These are phyloP conservation scores for Fusarium foetens DNA, from an alignment of 2,329 filamentous ascomycete species.

Conservation along the genomic window DNA sequence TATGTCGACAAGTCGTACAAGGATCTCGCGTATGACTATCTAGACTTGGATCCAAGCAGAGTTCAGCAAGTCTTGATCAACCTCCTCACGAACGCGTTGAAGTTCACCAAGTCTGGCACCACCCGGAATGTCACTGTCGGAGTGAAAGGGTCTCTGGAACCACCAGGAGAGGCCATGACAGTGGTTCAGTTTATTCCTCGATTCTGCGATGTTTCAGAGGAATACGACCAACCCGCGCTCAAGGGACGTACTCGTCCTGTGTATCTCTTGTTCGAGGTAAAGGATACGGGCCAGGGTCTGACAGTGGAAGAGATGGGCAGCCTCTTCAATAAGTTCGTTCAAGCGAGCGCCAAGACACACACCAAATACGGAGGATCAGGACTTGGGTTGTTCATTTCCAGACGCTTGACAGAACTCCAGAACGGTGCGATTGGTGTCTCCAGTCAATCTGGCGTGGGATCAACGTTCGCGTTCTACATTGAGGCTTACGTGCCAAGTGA, in stretches of 20 bases:
- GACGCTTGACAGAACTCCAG: slow-evolving; percentile 82
- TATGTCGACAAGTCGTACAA: slow-evolving; percentile 70
- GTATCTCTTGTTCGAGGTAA: slow-evolving; percentile 77
- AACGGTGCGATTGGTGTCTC: slow-evolving; percentile 82
- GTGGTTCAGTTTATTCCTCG: slow-evolving; percentile 71
- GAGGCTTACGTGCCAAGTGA: slow-evolving; percentile 62
- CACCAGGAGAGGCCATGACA: slow-evolving; percentile 53
- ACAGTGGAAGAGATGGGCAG: slow-evolving; percentile 76
- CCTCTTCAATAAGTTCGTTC: slow-evolving; percentile 82
- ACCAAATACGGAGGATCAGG: slow-evolving; percentile 84
- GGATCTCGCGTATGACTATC: slow-evolving; percentile 69
- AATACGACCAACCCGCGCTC: slow-evolving; percentile 50
- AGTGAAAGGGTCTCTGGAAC: slow-evolving; percentile 56
- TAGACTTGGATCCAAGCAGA: slow-evolving; percentile 76
- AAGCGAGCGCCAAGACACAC: slow-evolving; percentile 79
- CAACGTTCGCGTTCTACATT: slow-evolving; percentile 80
- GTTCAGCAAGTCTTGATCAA: slow-evolving; percentile 85
- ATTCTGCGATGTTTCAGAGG: slow-evolving; percentile 57
- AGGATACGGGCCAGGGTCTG: slow-evolving; percentile 80
- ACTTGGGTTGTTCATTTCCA: slow-evolving; percentile 81
- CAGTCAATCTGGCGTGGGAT: slow-evolving; percentile 75
- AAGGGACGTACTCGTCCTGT: slow-evolving; percentile 57
- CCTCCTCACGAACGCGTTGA: slow-evolving; percentile 82
- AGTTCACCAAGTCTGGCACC: slow-evolving; percentile 76
- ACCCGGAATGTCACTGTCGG: slow-evolving; percentile 64